Conservation (phyloP, 352 stramenopile species). For the Pythium plurisporium region DNA sequence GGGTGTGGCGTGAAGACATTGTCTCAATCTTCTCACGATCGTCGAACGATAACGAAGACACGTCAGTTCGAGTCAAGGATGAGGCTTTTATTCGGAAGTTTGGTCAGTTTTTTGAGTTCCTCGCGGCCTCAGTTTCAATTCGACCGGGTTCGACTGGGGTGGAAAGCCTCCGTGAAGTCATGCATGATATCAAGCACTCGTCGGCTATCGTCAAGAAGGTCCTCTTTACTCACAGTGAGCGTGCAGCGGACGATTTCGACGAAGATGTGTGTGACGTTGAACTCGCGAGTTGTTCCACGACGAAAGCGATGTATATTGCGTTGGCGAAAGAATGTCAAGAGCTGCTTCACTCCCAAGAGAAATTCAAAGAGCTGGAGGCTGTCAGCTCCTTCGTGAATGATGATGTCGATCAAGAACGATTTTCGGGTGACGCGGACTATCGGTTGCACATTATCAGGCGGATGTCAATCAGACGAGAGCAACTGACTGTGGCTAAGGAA, state of each 20-base stretch:
- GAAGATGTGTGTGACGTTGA: too few relatives aligned
- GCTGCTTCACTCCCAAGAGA: constrained; percentile 43
- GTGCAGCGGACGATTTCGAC: background rate
- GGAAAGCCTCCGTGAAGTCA: background rate
- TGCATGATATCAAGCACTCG: constrained; percentile 6
- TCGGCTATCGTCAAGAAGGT: background rate
- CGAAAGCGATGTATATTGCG: background rate
- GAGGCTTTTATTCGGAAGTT: constrained; percentile 7
- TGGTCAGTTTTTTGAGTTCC: constrained; percentile 1
- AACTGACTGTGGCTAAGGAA: constrained; percentile 40
- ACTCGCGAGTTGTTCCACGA: background rate
- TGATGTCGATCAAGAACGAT: constrained; percentile 51
- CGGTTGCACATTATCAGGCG: constrained; percentile 38
- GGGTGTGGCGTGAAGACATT: constrained; percentile 41
- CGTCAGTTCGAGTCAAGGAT: background rate
- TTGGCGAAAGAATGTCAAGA: constrained; percentile 50
- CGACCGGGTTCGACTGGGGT: too few relatives aligned
- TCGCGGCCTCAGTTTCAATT: background rate
- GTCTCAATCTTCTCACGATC: constrained; percentile 17
- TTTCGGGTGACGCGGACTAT: constrained; percentile 45
- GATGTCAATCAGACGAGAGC: constrained; percentile 50
- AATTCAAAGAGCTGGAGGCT: constrained; percentile 53
- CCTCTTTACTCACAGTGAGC: background rate
- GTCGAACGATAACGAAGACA: background rate
- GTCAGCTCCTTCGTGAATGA: constrained; percentile 61